A percentile compares a stretch with the other conserved stretches of the same genome.
phyloP scores from a whole-genome alignment of 805 yeast species.

The Tetrapisispora nanseiensis region DNA sequence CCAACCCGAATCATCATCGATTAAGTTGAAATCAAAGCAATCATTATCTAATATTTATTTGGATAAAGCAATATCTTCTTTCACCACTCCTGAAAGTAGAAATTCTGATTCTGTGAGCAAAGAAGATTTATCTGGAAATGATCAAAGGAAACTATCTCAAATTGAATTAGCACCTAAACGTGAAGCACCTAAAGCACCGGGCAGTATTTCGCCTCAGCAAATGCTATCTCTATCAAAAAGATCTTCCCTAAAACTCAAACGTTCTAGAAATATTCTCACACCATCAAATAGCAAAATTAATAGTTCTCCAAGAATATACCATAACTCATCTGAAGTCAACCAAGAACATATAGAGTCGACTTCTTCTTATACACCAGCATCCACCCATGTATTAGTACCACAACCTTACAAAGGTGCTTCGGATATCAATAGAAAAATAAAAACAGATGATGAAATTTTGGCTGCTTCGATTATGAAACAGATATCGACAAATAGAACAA shows the following conservation, averaged over 20 bases:
- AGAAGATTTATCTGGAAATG: slow-evolving; percentile 59
- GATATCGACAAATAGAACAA: slow-evolving; percentile 1
- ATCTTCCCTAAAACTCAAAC: slow-evolving; percentile 10
- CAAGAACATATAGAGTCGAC: slow-evolving; percentile 11
- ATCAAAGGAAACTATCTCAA: slow-evolving; percentile 58
- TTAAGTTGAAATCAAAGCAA: slow-evolving; percentile 7
- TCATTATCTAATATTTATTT: slow-evolving; percentile 6
- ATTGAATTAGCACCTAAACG: slow-evolving; percentile 49
- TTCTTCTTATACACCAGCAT: no score
- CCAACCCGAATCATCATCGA: slow-evolving; percentile 8
- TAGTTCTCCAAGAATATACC: slow-evolving; percentile 13
- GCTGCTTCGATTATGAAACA: neutral
- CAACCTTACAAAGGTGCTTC: slow-evolving; percentile 33
- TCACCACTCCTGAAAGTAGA: slow-evolving; percentile 7
- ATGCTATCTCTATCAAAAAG: slow-evolving; percentile 10
- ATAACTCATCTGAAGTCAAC: neutral
- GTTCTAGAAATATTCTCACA: slow-evolving; percentile 10
- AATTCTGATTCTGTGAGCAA: slow-evolving; percentile 46
- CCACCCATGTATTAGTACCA: slow-evolving; percentile 34
- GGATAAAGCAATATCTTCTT: slow-evolving; percentile 4
- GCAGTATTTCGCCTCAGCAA: slow-evolving; percentile 18
- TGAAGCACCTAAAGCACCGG: slow-evolving; percentile 64
- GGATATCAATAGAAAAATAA: slow-evolving; percentile 4
- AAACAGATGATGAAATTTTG: neutral
- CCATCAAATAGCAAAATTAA: slow-evolving; percentile 6